Base-by-base conservation (phyloP, 805 yeast genomes). In the Sugiyamaella qingdaonensis region DNA sequence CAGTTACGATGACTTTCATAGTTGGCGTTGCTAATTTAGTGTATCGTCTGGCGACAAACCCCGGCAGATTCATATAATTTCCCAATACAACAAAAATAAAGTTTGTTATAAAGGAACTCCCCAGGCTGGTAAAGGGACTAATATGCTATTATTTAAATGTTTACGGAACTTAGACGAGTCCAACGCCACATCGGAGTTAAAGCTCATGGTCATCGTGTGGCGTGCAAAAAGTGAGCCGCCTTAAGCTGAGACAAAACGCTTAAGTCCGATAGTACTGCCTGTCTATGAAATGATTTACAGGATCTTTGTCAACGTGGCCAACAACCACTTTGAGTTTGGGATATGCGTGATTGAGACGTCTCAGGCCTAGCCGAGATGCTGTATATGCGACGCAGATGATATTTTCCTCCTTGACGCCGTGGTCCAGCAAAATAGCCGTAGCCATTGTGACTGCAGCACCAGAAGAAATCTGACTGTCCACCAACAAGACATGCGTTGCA, bases 381-480 rank as follows among this genome's bases (percentile, higher is more conserved):
- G 85, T 67, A 63, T 86, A 87, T 4, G 85, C 72, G 10, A 89
- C 82, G 51, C 90, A 74, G 1, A 84, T 78, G 19, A 94, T 85
- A 58, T 86, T 78, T 31, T 75, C 71, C 47, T 79, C 77, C 8
- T 67, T 61, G 19, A 88, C 84, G 5, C 84, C 86, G 65, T 92
- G 95, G 64, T 92, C 98, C 13, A 87, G 60, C 47, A 92, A 71
- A 2, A 92, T 90, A 61, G 89, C 94, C 44, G 88, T 80, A 0
- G 97, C 96, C 98, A 92, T 94, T 42, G 89, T 86, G 1, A 91
- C 84, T 0, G 96, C 96, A 0, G 97, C 95, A 1, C 98, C 99
- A 31, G 95, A 84, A 32, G 88, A 84, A 47, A 89, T 76, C 66
- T 92, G 97, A 0, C 96, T 88, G 64, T 92, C 97, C 63, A 88